Evolutionary conservation across 2,329 filamentous ascomycete genomes (phyloP).

Genomic region (Scolecobasidium constrictum): DNA sequence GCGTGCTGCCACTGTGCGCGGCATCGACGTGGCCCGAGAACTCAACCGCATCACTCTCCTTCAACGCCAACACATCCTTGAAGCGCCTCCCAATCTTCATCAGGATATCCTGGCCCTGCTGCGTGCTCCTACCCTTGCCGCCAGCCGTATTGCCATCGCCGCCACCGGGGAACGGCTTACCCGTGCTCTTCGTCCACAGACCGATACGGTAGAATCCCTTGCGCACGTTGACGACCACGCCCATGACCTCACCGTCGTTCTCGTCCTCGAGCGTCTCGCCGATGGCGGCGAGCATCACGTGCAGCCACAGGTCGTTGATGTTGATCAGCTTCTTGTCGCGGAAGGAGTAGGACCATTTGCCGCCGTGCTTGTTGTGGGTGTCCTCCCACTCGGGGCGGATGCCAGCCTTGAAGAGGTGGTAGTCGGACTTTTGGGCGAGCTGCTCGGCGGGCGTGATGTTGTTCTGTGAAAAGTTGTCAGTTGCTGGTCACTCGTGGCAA

Average conservation of each 20-base stretch:
- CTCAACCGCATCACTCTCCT: slow-evolving; percentile 67
- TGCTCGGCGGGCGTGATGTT: slow-evolving; percentile 96
- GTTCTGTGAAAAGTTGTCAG: slow-evolving; percentile 51
- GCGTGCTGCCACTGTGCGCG: slow-evolving; percentile 83
- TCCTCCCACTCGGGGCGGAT: slow-evolving; percentile 99
- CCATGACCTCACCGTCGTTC: slow-evolving; percentile 95
- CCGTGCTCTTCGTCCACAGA: slow-evolving; percentile 91
- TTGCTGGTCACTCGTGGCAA: background rate
- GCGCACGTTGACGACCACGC: slow-evolving; percentile 96
- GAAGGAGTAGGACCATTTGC: slow-evolving; percentile 98
- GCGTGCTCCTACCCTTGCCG: slow-evolving; percentile 63
- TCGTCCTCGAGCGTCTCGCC: slow-evolving; percentile 96
- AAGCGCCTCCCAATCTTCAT: slow-evolving; percentile 78
- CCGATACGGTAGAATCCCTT: slow-evolving; percentile 97
- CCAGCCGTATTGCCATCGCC: slow-evolving; percentile 62
- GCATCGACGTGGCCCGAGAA: slow-evolving; percentile 96
- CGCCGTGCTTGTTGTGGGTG: slow-evolving; percentile 95
- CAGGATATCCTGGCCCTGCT: slow-evolving; percentile 79
- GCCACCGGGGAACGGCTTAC: slow-evolving; percentile 68
- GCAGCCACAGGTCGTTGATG: slow-evolving; percentile 92
- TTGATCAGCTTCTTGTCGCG: slow-evolving; percentile 88
- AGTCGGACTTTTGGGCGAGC: slow-evolving; percentile 94
- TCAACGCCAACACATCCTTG: slow-evolving; percentile 83
- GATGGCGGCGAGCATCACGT: slow-evolving; percentile 92
- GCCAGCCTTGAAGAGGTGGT: slow-evolving; percentile 97